phyloP scores from a whole-genome alignment of 176 grass and related monocot species.

The Avena atlantica region DNA sequence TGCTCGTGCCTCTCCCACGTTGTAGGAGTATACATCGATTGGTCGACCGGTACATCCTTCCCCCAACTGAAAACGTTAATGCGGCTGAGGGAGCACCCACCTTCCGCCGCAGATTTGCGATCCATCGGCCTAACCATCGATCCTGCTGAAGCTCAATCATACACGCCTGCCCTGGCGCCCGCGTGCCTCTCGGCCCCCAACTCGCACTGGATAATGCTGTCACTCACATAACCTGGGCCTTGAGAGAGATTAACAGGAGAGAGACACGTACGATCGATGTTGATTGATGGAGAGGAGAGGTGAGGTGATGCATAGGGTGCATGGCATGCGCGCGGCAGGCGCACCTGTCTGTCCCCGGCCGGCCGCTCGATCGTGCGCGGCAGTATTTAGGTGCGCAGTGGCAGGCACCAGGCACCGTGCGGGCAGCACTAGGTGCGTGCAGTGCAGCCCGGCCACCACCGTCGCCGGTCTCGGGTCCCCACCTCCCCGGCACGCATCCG shows the following conservation, averaged over 20 bases:
- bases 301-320: background rate
- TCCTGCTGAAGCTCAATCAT: background rate
- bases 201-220: slow-evolving; percentile 49
- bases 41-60: background rate
- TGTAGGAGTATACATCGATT: background rate
- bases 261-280: background rate
- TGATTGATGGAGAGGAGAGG: background rate
- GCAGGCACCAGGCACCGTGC: background rate
- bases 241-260: slow-evolving; percentile 3
- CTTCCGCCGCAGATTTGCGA: slow-evolving; percentile 24
- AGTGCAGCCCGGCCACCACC: slow-evolving; percentile 50
- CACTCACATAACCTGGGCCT: slow-evolving; percentile 58
- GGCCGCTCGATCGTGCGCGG: background rate
- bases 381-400: slow-evolving; percentile 36
- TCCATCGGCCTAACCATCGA: background rate
- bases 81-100: slow-evolving; percentile 41
- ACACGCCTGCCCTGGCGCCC: background rate
- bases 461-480: slow-evolving; percentile 20
- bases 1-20: slow-evolving; percentile 29
- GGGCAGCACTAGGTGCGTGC: slow-evolving; percentile 29
- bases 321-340: background rate
- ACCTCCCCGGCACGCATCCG: background rate
- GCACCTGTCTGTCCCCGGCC: slow-evolving; percentile 27
- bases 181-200: slow-evolving; percentile 59
- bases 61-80: slow-evolving; percentile 37